These are phyloP conservation scores for Solanum bukasovii DNA, from an alignment of 257 asterid species.

Conservation along the genomic window DNA sequence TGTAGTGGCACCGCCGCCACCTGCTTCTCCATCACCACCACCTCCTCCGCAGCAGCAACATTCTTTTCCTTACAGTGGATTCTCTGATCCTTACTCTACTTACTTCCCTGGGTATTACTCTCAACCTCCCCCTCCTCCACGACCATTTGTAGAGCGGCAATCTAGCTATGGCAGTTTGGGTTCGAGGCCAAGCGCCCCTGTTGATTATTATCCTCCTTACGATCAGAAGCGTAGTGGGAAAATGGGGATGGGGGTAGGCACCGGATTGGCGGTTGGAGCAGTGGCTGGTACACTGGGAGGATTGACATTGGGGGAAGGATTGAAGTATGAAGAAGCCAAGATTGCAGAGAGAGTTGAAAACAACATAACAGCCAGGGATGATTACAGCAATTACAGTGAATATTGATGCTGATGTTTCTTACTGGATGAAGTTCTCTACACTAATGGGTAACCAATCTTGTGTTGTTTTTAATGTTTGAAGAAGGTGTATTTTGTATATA, in stretches of 20 bases:
- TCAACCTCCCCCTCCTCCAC: constrained; percentile 32
- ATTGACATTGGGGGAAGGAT: constrained; percentile 57
- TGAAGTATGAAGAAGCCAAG: constrained; percentile 55
- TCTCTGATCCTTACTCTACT: constrained; percentile 41
- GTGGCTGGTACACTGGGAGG: constrained; percentile 67
- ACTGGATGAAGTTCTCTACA: background rate
- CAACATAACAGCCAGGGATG: constrained; percentile 42
- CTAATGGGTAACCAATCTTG: background rate
- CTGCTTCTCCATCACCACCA: constrained; percentile 25
- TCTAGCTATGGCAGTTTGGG: constrained; percentile 46
- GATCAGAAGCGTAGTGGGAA: constrained; percentile 52
- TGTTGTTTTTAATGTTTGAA: background rate
- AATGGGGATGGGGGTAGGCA: constrained; percentile 34
- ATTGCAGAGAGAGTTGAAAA: constrained; percentile 38
- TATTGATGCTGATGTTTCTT: constrained; percentile 20
- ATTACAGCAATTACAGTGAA: constrained; percentile 40
- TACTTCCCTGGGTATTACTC: constrained; percentile 56
- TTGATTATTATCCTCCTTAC: constrained; percentile 39
- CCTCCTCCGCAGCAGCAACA: constrained; percentile 25
- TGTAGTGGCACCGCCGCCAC: background rate
- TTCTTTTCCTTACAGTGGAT: constrained; percentile 21
- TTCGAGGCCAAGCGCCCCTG: constrained; percentile 82
- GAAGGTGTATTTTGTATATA: background rate
- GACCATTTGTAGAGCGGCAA: constrained; percentile 44
- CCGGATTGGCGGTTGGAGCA: constrained; percentile 59